phyloP scores from a whole-genome alignment of 306 rosid species.

The Lathyrus oleraceus region DNA sequence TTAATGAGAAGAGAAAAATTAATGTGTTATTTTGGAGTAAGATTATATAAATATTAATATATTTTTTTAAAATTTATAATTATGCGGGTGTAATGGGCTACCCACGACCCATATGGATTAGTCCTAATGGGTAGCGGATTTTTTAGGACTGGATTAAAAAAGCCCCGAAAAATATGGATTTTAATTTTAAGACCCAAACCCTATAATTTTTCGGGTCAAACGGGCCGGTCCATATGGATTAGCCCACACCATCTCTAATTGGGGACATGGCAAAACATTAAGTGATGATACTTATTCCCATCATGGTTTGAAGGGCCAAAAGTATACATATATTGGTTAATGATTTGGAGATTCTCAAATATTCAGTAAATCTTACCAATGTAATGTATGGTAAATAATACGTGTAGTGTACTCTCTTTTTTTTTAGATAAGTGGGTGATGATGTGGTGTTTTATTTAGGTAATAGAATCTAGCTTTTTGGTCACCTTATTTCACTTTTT shows the following conservation, averaged over 20 bases:
- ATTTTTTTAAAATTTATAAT: no score
- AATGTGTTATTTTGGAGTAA: no score
- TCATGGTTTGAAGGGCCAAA: constrained; percentile 27
- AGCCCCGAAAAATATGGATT: no score
- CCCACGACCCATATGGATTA: no score
- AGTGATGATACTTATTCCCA: constrained; percentile 1
- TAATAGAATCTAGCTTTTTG: constrained; percentile 18
- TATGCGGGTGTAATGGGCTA: no score
- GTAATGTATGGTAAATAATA: constrained; percentile 15
- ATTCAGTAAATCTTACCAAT: constrained; percentile 21
- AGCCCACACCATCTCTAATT: not conserved
- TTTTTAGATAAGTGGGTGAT: constrained; percentile 10
- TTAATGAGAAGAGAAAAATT: no score
- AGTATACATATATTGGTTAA: constrained; percentile 6
- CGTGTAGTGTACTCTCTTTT: constrained; percentile 14
- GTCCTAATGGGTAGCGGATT: no score
- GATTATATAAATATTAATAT: no score
- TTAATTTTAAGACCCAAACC: no score
- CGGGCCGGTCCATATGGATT: no score
- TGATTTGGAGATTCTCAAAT: constrained; percentile 32
- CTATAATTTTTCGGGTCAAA: no score
- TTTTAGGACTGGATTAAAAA: no score
- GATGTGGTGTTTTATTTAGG: constrained; percentile 27
- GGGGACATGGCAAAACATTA: not conserved
- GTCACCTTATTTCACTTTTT: not conserved